A percentile compares a stretch with the other conserved stretches of the same genome.
Evolutionary conservation across 2,329 filamentous ascomycete species (phyloP).

Genomic region (Nothopassalora personata): DNA sequence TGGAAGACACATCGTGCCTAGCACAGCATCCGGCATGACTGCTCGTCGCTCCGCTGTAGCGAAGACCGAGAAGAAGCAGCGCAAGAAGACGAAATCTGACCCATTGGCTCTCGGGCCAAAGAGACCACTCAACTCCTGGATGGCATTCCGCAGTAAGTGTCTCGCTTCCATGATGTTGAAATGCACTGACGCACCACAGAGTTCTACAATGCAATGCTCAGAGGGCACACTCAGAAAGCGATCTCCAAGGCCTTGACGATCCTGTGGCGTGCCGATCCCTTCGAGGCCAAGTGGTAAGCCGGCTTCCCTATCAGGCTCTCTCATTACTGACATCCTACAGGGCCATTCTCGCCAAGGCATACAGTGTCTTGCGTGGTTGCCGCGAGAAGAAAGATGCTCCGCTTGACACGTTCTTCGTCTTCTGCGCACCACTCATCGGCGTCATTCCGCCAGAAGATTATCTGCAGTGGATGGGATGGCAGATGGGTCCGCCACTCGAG

Average conservation of each 20-base stretch:
- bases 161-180: no score
- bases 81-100: slow-evolving; percentile 16
- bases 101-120: slow-evolving; percentile 9
- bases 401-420: slow-evolving; percentile 44
- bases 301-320: no score
- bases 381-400: slow-evolving; percentile 44
- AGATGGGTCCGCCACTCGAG: slow-evolving; percentile 26
- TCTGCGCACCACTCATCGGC: slow-evolving; percentile 40
- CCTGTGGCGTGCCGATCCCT: slow-evolving; percentile 49
- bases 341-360: slow-evolving; percentile 50
- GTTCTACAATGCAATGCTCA: slow-evolving; percentile 14
- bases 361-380: slow-evolving; percentile 50
- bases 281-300: no score
- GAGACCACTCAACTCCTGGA: slow-evolving; percentile 15
- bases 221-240: slow-evolving; percentile 41
- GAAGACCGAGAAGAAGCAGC: slow-evolving; percentile 19
- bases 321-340: no score
- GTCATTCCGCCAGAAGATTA: slow-evolving; percentile 45
- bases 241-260: slow-evolving; percentile 47
- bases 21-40: no score
- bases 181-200: no score
- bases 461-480: slow-evolving; percentile 45
- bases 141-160: slow-evolving; percentile 20
- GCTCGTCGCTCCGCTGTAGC: slow-evolving; percentile 2
- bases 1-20: no score